Evolutionary conservation across 2,329 filamentous ascomycete genomes (phyloP).

Genomic region (Pseudocercospora macadamiae): DNA sequence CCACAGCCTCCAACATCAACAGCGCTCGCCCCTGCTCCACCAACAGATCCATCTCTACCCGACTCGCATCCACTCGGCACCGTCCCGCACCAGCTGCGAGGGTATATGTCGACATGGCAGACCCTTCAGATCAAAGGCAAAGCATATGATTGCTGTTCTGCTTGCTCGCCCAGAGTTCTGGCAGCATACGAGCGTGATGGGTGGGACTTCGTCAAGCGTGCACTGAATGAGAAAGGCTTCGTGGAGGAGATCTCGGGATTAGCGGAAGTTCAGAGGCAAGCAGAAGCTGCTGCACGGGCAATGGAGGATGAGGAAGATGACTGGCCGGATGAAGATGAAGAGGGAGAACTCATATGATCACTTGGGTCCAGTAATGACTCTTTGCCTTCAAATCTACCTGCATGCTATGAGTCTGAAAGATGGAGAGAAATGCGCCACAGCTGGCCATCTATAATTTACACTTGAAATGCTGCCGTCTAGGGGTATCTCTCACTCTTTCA

Average conservation of each 20-base stretch:
- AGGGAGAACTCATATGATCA: slow-evolving; percentile 50
- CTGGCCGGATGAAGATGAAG: slow-evolving; percentile 53
- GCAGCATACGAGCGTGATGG: slow-evolving; percentile 67
- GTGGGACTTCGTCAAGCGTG: slow-evolving; percentile 77
- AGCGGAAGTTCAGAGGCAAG: slow-evolving; percentile 63
- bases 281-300: slow-evolving; percentile 51
- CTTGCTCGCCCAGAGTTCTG: slow-evolving; percentile 73
- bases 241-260: slow-evolving; percentile 76
- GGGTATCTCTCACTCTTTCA: background rate
- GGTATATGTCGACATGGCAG: slow-evolving; percentile 73
- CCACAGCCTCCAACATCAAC: slow-evolving; percentile 31
- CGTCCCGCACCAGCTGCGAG: slow-evolving; percentile 79
- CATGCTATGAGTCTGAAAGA: too few species aligned
- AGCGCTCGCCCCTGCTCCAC: slow-evolving; percentile 36
- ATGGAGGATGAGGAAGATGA: slow-evolving; percentile 67
- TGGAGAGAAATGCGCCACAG: too few species aligned
- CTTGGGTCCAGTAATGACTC: too few species aligned
- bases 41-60: slow-evolving; percentile 35
- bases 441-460: too few species aligned
- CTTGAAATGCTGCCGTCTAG: too few species aligned
- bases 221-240: slow-evolving; percentile 74
- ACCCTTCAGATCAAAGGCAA: slow-evolving; percentile 73
- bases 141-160: slow-evolving; percentile 80
- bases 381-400: too few species aligned
- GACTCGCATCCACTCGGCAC: slow-evolving; percentile 62